phyloP scores from a whole-genome alignment of 2,329 filamentous ascomycete genomes.

The Claviceps sp. region DNA sequence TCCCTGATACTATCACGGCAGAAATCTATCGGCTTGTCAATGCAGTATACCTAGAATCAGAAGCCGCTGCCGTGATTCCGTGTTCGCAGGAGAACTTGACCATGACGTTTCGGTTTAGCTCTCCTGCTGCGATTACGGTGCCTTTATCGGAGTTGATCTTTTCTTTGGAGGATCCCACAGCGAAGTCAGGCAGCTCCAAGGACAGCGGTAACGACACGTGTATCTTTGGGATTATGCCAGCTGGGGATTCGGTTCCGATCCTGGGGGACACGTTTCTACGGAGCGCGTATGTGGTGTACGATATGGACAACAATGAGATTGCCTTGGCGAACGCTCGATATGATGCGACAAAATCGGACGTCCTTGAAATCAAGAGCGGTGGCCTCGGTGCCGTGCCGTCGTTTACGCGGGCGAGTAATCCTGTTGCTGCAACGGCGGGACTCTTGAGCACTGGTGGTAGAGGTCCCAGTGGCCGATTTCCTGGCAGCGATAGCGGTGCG shows the following conservation, averaged over 20 bases:
- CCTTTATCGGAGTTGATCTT: conserved; percentile 47
- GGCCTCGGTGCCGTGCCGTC: conserved; percentile 9
- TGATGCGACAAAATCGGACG: conserved; percentile 32
- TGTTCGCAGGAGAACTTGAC: conserved; percentile 31
- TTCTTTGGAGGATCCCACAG: conserved; percentile 28
- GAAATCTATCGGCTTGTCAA: conserved; percentile 44
- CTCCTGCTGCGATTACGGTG: conserved; percentile 37
- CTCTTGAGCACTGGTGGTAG: background rate
- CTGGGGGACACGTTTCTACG: conserved; percentile 65
- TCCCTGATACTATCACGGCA: conserved; percentile 41
- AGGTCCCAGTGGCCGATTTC: background rate
- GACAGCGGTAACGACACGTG: conserved; percentile 44
- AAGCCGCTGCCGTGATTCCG: conserved; percentile 47
- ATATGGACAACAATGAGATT: conserved; percentile 58
- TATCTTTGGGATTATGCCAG: conserved; percentile 53
- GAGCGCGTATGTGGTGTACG: conserved; percentile 64
- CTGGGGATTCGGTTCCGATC: conserved; percentile 41
- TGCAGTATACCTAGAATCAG: conserved; percentile 40
- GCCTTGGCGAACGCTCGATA: conserved; percentile 55
- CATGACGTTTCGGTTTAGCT: conserved; percentile 40
- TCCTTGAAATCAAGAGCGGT: conserved; percentile 43
- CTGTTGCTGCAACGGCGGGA: conserved; percentile 30
- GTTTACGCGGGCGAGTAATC: conserved; percentile 24
- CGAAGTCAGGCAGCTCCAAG: conserved; percentile 31
- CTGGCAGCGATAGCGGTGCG: background rate